phyloP scores from a whole-genome alignment of 1,139 yeast genomes.

The Spencermartinsiella ligniputridi region DNA sequence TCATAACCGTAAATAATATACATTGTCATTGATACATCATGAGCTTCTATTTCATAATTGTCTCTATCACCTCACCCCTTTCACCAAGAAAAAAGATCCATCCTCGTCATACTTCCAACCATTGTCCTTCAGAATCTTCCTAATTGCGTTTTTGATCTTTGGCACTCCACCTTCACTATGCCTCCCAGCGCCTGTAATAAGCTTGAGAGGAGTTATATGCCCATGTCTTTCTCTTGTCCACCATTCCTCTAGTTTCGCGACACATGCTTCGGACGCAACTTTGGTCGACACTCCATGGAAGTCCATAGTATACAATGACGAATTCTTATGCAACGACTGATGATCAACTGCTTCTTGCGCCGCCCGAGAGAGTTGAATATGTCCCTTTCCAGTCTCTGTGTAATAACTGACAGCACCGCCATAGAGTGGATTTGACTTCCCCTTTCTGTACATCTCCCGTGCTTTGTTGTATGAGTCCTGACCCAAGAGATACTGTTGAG shows the following conservation, averaged over 20 bases:
- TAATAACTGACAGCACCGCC: conserved; percentile 28
- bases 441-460: conserved; percentile 19
- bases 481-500: not conserved
- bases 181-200: conserved; percentile 32
- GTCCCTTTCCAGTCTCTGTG: conserved; percentile 21
- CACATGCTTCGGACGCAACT: conserved; percentile 24
- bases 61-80: conserved; percentile 7
- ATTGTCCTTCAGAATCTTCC: conserved; percentile 20
- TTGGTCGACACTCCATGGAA: conserved; percentile 29
- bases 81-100: conserved; percentile 20
- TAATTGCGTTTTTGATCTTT: conserved; percentile 28
- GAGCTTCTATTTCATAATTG: not conserved
- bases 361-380: conserved; percentile 12
- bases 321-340: conserved; percentile 16
- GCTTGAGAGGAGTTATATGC: conserved; percentile 16
- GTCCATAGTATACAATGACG: conserved; percentile 22
- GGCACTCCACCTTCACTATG: conserved; percentile 32
- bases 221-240: conserved; percentile 12
- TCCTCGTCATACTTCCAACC: conserved; percentile 22
- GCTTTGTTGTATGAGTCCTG: conserved; percentile 10
- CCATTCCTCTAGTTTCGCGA: conserved; percentile 21
- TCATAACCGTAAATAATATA: too few relatives aligned
- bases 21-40: too few relatives aligned
- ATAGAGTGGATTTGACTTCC: conserved; percentile 25
- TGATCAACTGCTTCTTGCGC: conserved; percentile 15